Base-by-base conservation (phyloP, 768 basidiomycete species). In the Leccinellum albellum region DNA sequence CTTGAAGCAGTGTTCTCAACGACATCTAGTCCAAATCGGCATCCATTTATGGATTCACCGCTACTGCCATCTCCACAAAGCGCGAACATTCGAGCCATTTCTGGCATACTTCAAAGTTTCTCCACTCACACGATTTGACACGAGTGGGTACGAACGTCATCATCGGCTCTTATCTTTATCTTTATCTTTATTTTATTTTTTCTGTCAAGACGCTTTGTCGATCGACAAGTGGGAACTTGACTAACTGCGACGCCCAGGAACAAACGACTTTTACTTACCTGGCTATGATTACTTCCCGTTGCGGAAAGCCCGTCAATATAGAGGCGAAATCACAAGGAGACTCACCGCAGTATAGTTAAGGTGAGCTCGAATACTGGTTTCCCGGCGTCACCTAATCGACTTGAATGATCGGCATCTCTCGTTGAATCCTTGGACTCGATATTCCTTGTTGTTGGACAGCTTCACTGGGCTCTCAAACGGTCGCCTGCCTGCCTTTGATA, bases 41-140 rank as follows among this genome's bases (percentile, higher is more conserved):
- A 31, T 50, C 56, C 49, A 48, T 45, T 53, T 58, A 32, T 26
- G 45, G 51, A 28, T 45, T 63, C 26, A 20, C 42, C 44, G 49
- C 44, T 51, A 15, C 37, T 23, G 23, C 50, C 48, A 50, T 52
- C 26, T 44, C 21, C 23, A 49, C 55, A 52, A 48, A 15, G 40
- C 21, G 6, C 15, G 9, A 52, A 51, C 35, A 42, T 3, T 26
- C 32, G 26, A 33, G 4, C 20, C 20, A 12, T 46, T 24, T 54
- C 24, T 24, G 23, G 33, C 29, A 37, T 37, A 13, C 21, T 32
- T 29, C 4, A 20, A 24, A n/a, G 3, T 13, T 26, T 24, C 42
- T 48, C 7, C 20, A 14, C 42, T 53, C 53, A 51, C 52, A 51
- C 51, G 23, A 37, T 57, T 26, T 51, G 53, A 51, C 46, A 51